A percentile compares a stretch with the other conserved stretches of the same genome.
Conservation (phyloP, 2,329 filamentous ascomycete species). For the Diaporthe sp. region DNA sequence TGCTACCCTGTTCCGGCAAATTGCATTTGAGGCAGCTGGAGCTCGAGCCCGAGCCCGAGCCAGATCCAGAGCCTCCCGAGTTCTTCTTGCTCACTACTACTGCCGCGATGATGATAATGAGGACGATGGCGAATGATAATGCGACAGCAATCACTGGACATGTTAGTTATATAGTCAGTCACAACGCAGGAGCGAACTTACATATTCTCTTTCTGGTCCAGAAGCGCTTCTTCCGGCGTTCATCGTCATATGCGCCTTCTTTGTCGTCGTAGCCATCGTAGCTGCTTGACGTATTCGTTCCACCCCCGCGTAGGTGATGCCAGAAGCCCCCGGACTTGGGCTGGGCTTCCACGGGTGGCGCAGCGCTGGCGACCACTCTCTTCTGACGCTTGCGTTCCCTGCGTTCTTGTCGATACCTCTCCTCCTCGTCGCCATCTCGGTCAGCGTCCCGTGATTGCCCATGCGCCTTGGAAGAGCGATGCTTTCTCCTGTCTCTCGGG, state of each 20-base stretch:
- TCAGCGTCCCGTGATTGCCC: constrained; percentile 32
- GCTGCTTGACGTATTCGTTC: constrained; percentile 53
- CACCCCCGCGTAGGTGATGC: constrained; percentile 59
- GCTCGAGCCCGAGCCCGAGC: constrained; percentile 48
- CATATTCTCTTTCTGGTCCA: constrained; percentile 72
- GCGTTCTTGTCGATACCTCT: constrained; percentile 35
- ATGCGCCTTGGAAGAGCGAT: constrained; percentile 34
- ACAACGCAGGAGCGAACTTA: constrained; percentile 55
- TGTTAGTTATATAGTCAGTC: constrained; percentile 42
- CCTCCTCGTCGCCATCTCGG: constrained; percentile 37
- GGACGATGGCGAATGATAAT: constrained; percentile 66
- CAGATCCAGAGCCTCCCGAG: constrained; percentile 1
- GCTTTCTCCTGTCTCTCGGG: constrained; percentile 35
- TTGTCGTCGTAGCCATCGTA: constrained; percentile 65
- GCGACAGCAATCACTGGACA: constrained; percentile 69
- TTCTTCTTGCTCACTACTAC: constrained; percentile 77
- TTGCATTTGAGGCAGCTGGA: constrained; percentile 56
- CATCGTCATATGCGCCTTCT: constrained; percentile 61
- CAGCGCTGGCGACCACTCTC: constrained; percentile 77
- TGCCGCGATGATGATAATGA: constrained; percentile 77
- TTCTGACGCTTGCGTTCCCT: constrained; percentile 57
- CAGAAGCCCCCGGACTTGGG: constrained; percentile 55
- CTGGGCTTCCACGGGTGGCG: constrained; percentile 77
- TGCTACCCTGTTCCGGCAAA: constrained; percentile 65
- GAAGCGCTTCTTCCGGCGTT: constrained; percentile 55